Percentiles rank a stretch among this genome's conserved stretches.
Conservation (phyloP, 1,284 basidiomycete species). For the Tetrapyrgos nigripes region DNA sequence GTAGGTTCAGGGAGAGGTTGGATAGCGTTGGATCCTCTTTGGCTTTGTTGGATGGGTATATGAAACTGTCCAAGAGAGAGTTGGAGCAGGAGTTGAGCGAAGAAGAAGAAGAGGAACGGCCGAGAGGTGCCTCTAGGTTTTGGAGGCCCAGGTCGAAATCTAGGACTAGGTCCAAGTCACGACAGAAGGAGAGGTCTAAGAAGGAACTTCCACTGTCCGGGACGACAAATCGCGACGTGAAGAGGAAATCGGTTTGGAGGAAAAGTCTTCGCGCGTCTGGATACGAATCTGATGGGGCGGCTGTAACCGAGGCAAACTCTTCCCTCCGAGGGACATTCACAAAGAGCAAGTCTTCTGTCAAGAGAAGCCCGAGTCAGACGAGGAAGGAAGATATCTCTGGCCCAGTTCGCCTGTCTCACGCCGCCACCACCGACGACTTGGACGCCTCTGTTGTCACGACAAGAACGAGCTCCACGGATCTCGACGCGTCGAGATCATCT, state of each 20-base stretch:
- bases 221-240: not conserved
- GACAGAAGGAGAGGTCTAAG: not conserved
- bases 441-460: not conserved
- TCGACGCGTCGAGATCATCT: not conserved
- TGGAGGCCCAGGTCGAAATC: not conserved
- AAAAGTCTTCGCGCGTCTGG: not conserved
- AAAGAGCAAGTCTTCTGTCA: not conserved
- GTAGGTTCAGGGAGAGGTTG: slow-evolving; percentile 18
- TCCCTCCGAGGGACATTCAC: not conserved
- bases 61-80: not conserved
- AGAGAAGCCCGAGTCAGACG: not conserved
- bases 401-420: too few relatives aligned
- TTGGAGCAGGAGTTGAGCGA: not conserved
- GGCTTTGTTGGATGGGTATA: slow-evolving; percentile 2
- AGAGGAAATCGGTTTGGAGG: not conserved
- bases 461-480: too few relatives aligned
- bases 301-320: not conserved
- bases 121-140: not conserved
- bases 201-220: too few relatives aligned
- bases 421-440: not conserved
- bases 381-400: not conserved
- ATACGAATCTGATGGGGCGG: not conserved
- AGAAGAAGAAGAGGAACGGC: not conserved
- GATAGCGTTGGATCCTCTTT: slow-evolving; percentile 8
- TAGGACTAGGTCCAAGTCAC: not conserved